These are phyloP conservation scores for Penicillium paradoxum DNA, from an alignment of 495 filamentous ascomycete species.

Conservation along the genomic window DNA sequence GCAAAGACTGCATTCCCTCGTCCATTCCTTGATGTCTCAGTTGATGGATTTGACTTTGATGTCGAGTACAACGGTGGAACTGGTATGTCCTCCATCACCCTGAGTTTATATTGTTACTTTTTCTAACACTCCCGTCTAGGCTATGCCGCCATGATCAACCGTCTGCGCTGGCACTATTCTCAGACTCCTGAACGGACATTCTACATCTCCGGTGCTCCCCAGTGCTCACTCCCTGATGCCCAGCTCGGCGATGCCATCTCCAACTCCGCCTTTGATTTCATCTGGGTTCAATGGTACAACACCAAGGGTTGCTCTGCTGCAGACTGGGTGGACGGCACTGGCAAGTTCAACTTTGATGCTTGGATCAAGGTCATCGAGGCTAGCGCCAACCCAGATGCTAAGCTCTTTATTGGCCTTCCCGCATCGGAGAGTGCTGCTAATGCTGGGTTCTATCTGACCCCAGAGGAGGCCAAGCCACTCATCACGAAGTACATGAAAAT, in stretches of 20 bases:
- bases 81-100: constrained; percentile 36
- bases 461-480: constrained; percentile 44
- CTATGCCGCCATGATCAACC: constrained; percentile 43
- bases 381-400: constrained; percentile 54
- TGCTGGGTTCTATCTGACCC: constrained; percentile 41
- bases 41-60: constrained; percentile 74
- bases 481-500: constrained; percentile 45
- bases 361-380: constrained; percentile 62
- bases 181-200: constrained; percentile 41
- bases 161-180: constrained; percentile 48
- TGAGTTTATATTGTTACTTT: neutral
- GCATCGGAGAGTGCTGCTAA: constrained; percentile 36
- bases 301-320: constrained; percentile 50
- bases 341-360: constrained; percentile 56
- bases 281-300: constrained; percentile 72
- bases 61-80: constrained; percentile 46
- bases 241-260: constrained; percentile 51
- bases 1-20: constrained; percentile 33
- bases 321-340: constrained; percentile 36
- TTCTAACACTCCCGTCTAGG: constrained; percentile 25
- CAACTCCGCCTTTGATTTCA: constrained; percentile 52
- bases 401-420: constrained; percentile 61
- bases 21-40: constrained; percentile 55
- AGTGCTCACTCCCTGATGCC: constrained; percentile 56
- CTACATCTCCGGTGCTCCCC: constrained; percentile 62